Percentiles rank a stretch among this genome's conserved stretches.
Conservation (phyloP, 2,329 filamentous ascomycete species). For the Colletotrichum endophyticum region DNA sequence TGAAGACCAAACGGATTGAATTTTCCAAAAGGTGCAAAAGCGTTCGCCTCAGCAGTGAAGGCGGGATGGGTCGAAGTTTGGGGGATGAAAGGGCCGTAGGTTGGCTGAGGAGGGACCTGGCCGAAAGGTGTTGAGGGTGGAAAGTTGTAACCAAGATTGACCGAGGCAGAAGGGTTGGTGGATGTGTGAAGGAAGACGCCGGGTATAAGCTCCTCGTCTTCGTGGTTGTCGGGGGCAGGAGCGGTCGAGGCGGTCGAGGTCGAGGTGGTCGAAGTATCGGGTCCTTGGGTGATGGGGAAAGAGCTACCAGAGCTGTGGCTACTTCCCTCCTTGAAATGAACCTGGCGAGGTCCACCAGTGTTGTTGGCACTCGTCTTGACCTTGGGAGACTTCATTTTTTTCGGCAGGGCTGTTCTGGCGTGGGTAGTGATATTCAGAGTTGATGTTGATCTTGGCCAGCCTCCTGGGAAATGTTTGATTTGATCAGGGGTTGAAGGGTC, state of each 20-base stretch:
- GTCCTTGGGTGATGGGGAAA: conserved; percentile 5
- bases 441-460: neutral
- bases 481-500: neutral
- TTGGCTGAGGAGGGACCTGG: conserved; percentile 12
- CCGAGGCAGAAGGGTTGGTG: conserved; percentile 16
- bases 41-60: neutral
- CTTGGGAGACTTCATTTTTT: conserved; percentile 16
- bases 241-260: neutral
- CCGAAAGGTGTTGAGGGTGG: neutral
- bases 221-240: neutral
- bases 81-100: conserved; percentile 15
- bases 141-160: neutral
- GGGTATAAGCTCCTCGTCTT: neutral
- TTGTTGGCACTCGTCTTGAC: conserved; percentile 7
- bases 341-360: conserved; percentile 4
- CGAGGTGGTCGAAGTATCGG: neutral
- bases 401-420: neutral
- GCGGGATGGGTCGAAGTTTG: conserved; percentile 16
- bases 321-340: neutral
- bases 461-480: neutral
- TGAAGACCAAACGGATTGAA: conserved; percentile 10
- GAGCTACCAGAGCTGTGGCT: neutral
- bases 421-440: neutral
- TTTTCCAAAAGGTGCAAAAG: conserved; percentile 13
- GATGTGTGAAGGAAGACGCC: conserved; percentile 9